Percentiles rank a stretch among this genome's conserved stretches.
Evolutionary conservation across 495 filamentous ascomycete species (phyloP).

Genomic region (Penicillium cataractarum): DNA sequence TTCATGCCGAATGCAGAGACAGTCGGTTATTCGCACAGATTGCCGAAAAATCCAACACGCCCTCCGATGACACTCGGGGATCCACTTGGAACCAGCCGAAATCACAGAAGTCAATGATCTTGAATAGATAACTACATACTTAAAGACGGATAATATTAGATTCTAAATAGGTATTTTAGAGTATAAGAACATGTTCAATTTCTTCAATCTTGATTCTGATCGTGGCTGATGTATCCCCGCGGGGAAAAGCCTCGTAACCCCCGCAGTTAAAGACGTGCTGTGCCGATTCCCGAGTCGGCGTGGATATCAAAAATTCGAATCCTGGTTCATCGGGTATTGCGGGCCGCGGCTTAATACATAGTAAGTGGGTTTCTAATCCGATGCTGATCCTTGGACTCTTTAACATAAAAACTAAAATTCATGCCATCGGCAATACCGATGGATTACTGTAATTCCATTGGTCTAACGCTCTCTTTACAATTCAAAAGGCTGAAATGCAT

Average conservation of each 20-base stretch:
- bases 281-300: too few species aligned
- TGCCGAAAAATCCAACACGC: conserved; percentile 18
- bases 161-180: neutral
- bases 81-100: conserved; percentile 11
- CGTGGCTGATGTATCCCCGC: neutral
- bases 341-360: neutral
- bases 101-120: too few species aligned
- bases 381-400: too few species aligned
- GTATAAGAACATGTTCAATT: too few species aligned
- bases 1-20: conserved; percentile 16
- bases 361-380: neutral
- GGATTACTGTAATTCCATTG: conserved; percentile 1
- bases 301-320: too few species aligned
- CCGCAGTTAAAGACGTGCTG: conserved; percentile 3
- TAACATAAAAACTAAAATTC: neutral
- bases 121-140: too few species aligned
- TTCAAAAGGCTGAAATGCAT: conserved; percentile 20
- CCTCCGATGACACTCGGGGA: conserved; percentile 9
- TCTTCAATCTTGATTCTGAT: neutral
- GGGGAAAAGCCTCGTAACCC: conserved; percentile 2
- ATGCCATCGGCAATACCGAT: neutral
- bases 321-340: neutral
- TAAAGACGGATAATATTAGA: too few species aligned
- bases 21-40: conserved; percentile 29
- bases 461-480: conserved; percentile 16